A percentile compares a stretch with the other conserved stretches of the same genome.
These are phyloP conservation scores for Tolypocladium endophyticum DNA, from an alignment of 2,329 filamentous ascomycete genomes.

Conservation along the genomic window DNA sequence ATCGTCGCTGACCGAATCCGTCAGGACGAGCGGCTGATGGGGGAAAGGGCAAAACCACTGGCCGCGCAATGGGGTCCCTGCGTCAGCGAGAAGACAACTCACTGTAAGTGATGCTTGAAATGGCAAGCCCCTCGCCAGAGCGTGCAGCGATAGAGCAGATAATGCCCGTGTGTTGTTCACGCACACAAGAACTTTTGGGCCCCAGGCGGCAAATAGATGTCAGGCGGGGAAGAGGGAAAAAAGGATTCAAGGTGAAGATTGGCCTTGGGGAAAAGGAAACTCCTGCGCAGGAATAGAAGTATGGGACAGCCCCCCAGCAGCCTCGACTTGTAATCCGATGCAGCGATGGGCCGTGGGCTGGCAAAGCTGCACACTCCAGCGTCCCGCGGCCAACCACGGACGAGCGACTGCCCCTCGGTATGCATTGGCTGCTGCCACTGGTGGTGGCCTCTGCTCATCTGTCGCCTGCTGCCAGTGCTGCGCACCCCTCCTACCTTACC, in stretches of 20 bases:
- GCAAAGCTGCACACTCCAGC: not conserved
- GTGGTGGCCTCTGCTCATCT: not conserved
- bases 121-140: not conserved
- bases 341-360: not conserved
- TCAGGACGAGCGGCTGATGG: not conserved
- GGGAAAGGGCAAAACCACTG: not conserved
- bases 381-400: not conserved
- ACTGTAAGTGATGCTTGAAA: not conserved
- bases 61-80: not conserved
- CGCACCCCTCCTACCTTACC: not conserved
- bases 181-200: not conserved
- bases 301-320: not conserved
- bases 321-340: not conserved
- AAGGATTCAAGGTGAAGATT: not conserved
- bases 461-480: not conserved
- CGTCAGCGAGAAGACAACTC: not conserved
- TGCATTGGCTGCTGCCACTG: not conserved
- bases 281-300: not conserved
- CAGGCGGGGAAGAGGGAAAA: not conserved
- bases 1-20: not conserved
- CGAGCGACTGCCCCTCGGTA: not conserved
- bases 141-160: not conserved
- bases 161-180: not conserved
- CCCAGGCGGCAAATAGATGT: not conserved
- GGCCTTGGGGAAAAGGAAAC: not conserved